phyloP scores from a whole-genome alignment of 805 yeast species.

The Ogataea kodamae region DNA sequence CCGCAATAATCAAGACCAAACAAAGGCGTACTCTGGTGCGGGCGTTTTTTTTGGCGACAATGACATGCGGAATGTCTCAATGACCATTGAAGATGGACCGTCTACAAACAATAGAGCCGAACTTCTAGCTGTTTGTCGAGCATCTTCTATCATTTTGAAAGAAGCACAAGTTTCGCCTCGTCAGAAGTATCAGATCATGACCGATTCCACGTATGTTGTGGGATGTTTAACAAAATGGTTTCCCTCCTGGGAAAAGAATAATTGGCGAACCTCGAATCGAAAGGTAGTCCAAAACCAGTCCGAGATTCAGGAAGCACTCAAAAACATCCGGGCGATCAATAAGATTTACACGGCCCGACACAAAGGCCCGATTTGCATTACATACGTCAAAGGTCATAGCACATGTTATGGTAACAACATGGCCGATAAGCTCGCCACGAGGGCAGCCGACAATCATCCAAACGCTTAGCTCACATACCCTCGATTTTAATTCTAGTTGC shows the following conservation, averaged over 20 bases:
- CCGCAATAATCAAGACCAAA: conserved; percentile 49
- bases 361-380: conserved; percentile 41
- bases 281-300: conserved; percentile 48
- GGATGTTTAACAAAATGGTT: conserved; percentile 58
- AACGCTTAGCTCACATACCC: conserved; percentile 1
- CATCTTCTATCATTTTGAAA: conserved; percentile 40
- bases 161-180: conserved; percentile 30
- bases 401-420: conserved; percentile 68
- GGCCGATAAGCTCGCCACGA: conserved; percentile 73
- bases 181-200: conserved; percentile 41
- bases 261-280: conserved; percentile 48
- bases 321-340: conserved; percentile 35
- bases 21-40: conserved; percentile 52
- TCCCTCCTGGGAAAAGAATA: conserved; percentile 51
- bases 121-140: conserved; percentile 59
- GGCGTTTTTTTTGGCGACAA: conserved; percentile 68
- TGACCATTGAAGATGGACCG: conserved; percentile 41
- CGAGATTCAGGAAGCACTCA: conserved; percentile 37
- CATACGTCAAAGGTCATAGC: conserved; percentile 70
- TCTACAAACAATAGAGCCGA: conserved; percentile 86
- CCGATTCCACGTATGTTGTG: conserved; percentile 72
- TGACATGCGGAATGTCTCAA: conserved; percentile 53
- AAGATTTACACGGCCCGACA: conserved; percentile 33
- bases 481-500: conserved; percentile 46
- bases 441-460: conserved; percentile 44